These are phyloP conservation scores for Setaria italica DNA, from an alignment of 202 grass and related monocot genomes.

Conservation along the genomic window DNA sequence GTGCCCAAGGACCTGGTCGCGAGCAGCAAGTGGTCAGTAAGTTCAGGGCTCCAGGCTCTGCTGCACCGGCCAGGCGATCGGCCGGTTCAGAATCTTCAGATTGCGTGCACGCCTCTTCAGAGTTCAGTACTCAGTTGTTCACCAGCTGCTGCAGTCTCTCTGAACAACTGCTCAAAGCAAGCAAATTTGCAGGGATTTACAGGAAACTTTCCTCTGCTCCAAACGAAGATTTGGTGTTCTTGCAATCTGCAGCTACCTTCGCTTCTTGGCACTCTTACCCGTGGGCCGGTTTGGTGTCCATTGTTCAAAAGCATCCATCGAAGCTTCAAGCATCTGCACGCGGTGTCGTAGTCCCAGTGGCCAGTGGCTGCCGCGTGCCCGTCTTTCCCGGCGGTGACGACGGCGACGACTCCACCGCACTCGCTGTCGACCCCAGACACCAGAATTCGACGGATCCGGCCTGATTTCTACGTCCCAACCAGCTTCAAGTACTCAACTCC, in stretches of 20 bases:
- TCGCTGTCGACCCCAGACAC: constrained; percentile 33
- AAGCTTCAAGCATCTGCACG: background rate
- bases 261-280: constrained; percentile 19
- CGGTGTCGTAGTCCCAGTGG: constrained; percentile 28
- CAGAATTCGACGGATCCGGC: constrained; percentile 4
- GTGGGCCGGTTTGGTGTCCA: background rate
- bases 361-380: constrained; percentile 15
- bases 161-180: background rate
- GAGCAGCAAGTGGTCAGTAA: background rate
- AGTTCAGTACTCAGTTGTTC: background rate
- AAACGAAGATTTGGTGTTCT: too few species aligned
- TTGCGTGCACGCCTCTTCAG: background rate
- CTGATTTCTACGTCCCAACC: constrained; percentile 42
- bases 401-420: constrained; percentile 8
- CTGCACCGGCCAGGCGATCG: too few species aligned
- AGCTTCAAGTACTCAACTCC: background rate
- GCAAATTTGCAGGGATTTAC: background rate
- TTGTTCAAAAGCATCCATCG: background rate
- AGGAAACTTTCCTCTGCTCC: background rate
- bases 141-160: background rate
- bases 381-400: constrained; percentile 20
- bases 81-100: constrained; percentile 1
- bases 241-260: background rate
- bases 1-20: background rate
- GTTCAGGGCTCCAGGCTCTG: background rate